These are phyloP conservation scores for Starmerella vitae DNA, from an alignment of 805 yeast genomes.

Conservation along the genomic window DNA sequence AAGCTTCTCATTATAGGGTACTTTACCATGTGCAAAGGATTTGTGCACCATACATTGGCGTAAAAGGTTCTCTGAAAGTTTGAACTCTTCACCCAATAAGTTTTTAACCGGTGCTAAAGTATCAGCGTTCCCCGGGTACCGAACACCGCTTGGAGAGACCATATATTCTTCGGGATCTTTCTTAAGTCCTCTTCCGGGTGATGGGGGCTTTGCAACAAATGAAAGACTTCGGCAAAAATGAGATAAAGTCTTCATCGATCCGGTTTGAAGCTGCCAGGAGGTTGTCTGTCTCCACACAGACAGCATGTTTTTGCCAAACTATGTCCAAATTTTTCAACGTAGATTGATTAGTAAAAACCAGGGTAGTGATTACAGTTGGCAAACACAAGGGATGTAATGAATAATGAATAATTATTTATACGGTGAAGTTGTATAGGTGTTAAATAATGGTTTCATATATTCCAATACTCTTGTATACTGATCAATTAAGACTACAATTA, in stretches of 20 bases:
- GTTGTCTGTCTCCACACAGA: constrained; percentile 4
- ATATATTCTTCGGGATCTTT: constrained; percentile 26
- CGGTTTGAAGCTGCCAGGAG: no score
- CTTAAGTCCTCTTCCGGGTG: constrained; percentile 17
- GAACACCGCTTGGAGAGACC: constrained; percentile 35
- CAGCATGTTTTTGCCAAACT: constrained; percentile 4
- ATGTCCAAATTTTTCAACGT: constrained; percentile 13
- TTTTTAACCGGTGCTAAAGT: constrained; percentile 38
- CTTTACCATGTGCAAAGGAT: constrained; percentile 81
- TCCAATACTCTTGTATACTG: no score
- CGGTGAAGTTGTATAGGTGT: no score
- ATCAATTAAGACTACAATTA: no score
- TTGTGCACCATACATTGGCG: constrained; percentile 84
- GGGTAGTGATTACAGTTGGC: no score
- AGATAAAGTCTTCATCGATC: no score
- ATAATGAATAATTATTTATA: no score
- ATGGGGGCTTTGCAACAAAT: constrained; percentile 2
- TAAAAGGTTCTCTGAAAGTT: constrained; percentile 46
- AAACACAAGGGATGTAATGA: no score
- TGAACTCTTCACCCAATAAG: constrained; percentile 38
- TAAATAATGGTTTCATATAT: no score
- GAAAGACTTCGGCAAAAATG: constrained; percentile 7
- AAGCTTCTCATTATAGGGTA: constrained; percentile 81
- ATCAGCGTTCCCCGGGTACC: constrained; percentile 40
- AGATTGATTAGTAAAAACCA: background rate